Conservation (phyloP, 2,329 filamentous ascomycete species). For the Neofusicoccum laricinum region DNA sequence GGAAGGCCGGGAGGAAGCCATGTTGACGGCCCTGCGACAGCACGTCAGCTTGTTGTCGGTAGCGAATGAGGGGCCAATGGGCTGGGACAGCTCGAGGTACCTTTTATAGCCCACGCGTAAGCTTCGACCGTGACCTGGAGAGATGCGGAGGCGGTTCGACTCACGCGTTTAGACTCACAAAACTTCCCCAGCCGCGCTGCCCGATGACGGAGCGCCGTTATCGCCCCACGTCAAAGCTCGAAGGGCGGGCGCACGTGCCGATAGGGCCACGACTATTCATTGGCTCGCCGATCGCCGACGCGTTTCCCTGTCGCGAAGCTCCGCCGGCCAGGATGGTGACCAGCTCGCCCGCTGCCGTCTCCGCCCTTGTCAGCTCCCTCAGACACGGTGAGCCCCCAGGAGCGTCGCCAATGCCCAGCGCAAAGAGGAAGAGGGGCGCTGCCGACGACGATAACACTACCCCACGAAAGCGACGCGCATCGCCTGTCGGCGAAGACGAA, state of each 20-base stretch:
- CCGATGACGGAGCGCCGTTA: conserved; percentile 13
- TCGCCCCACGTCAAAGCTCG: background rate
- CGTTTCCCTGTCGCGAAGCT: conserved; percentile 9
- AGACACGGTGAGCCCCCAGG: background rate
- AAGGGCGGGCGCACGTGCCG: background rate
- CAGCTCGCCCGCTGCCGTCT: background rate
- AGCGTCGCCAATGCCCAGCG: conserved; percentile 9
- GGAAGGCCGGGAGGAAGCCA: conserved; percentile 15
- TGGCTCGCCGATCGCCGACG: conserved; percentile 6
- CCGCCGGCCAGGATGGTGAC: background rate
- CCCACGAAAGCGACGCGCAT: conserved; percentile 4
- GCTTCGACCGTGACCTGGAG: background rate
- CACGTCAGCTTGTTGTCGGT: background rate
- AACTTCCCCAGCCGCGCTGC: background rate
- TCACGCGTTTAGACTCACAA: background rate
- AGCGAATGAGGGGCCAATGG: background rate
- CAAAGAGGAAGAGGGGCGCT: conserved; percentile 8
- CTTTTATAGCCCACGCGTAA: conserved; percentile 8
- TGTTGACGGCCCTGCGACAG: conserved; percentile 8
- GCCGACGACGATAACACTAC: conserved; percentile 5
- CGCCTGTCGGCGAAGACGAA: background rate
- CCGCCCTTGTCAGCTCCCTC: conserved; percentile 4
- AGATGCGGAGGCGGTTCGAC: background rate
- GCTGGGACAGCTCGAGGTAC: background rate
- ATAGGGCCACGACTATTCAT: conserved; percentile 10